A percentile compares a stretch with the other conserved stretches of the same genome.
Conservation (phyloP, 75 land plant species). For the Pinus albicaulis region DNA sequence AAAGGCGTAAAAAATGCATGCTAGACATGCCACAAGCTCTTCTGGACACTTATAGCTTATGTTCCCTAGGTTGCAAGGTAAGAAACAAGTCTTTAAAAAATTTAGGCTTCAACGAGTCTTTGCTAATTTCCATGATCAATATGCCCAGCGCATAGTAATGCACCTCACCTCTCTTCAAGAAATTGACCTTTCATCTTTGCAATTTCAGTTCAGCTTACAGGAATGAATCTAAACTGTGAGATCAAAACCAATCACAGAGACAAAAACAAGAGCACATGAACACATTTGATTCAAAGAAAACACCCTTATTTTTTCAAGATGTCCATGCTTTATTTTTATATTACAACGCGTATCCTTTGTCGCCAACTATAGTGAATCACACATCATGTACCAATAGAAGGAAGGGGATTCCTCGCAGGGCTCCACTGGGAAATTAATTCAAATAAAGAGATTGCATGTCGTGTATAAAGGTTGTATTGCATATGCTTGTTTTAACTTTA, state of each 20-base stretch:
- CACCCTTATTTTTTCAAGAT: not conserved
- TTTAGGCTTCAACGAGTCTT: not conserved
- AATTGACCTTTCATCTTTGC: not conserved
- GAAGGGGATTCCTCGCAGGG: constrained; percentile 7
- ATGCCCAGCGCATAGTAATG: no score
- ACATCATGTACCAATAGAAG: not conserved
- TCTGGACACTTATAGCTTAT: constrained; percentile 24
- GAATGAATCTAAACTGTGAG: not conserved
- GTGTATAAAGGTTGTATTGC: no score
- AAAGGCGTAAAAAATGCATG: constrained; percentile 31
- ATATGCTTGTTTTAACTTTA: no score
- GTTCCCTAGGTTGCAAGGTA: constrained; percentile 46
- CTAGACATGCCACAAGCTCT: constrained; percentile 26
- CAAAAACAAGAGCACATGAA: not conserved
- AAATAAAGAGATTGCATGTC: not conserved
- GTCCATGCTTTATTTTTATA: not conserved
- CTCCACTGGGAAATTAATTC: not conserved
- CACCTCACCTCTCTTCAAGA: not conserved
- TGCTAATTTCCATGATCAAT: not conserved
- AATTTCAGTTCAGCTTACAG: not conserved
- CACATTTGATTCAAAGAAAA: not conserved
- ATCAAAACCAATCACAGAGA: not conserved
- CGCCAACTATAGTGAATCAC: not conserved
- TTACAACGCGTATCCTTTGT: not conserved
- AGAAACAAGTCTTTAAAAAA: not conserved